These are phyloP conservation scores for Tillandsia fasciculata DNA, from an alignment of 176 grass and related monocot species.

Conservation along the genomic window DNA sequence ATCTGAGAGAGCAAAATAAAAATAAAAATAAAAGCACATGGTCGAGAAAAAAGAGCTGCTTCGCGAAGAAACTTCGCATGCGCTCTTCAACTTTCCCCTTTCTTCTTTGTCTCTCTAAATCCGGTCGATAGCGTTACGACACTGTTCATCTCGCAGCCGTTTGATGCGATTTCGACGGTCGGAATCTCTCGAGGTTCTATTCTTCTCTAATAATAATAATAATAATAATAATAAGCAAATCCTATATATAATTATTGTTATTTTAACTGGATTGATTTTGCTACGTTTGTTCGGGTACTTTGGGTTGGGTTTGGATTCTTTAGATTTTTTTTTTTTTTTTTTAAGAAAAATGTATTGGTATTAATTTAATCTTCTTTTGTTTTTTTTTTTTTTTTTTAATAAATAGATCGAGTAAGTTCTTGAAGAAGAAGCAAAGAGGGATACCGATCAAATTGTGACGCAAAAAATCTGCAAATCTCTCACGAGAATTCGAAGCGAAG, in stretches of 20 bases:
- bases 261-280: not conserved
- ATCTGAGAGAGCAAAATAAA: not conserved
- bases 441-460: not conserved
- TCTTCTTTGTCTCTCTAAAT: not conserved
- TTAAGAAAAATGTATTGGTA: no score
- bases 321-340: not conserved
- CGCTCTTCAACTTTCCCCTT: constrained; percentile 3
- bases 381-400: no score
- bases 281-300: constrained; percentile 1
- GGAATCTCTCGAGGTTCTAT: constrained; percentile 2
- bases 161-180: constrained; percentile 1
- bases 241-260: not conserved
- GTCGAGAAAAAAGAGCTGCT: constrained; percentile 21
- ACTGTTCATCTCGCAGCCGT: constrained; percentile 12
- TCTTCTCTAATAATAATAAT: constrained; percentile 16
- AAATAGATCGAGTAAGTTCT: no score
- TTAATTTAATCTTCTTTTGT: no score
- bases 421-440: no score
- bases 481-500: not conserved
- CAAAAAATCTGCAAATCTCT: not conserved
- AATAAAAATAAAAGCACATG: not conserved
- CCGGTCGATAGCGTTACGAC: constrained; percentile 11
- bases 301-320: not conserved
- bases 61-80: constrained; percentile 26
- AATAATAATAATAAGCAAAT: no score